Evolutionary conservation across 208 protist species (phyloP), one percentile per base, ranked within the genome.

Genomic region (Acanthamoeba lenticulata): DNA sequence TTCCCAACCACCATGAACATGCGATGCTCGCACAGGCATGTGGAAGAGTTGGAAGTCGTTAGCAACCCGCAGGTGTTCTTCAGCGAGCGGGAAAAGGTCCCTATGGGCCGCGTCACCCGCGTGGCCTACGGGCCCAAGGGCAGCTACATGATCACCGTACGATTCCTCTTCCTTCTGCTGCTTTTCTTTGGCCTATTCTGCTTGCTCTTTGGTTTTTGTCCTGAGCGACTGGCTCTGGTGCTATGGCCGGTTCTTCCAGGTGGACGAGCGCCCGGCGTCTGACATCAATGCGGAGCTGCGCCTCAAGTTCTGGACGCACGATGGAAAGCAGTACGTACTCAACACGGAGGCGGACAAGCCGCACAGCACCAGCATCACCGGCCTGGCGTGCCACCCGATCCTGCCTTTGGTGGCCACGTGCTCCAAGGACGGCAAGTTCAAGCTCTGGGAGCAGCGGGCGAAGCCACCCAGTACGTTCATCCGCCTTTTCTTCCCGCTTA

Each of bases 391-490:
- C 44, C 94, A 95, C 55, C 94, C 94, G 2, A 77, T 45, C 32
- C 77, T 93, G 1, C 83, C 77, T 15, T 19, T 92, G 40, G 88
- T 92, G n/a, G 88, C 47, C 21, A 45, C 62, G 34, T 92, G 88
- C 42, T 92, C 86, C 7, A n/a, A 34, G 24, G 94, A 95, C 60
- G 74, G 57, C 38, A 95, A 95, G 86, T 95, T 95, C 74, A 95
- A 95, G 88, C 62, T 95, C 0, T 95, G 94, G 94, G 57, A 62
- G 7, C 45, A 69, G 24, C 27, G 24, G 2, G 52, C 21, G 52
- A 60, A 60, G 34, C 17, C 4, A 45, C 6, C 38, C 0, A 3
- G 83, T 90, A 69, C 55, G 45, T 60, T 15, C 19, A 7, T 44
- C 34, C 47, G 3, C 7, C 19, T 72, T 72, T 72, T 6, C 11